Base-by-base conservation (phyloP, 345 rosid genomes). In the Cardiospermum halicacabum region DNA sequence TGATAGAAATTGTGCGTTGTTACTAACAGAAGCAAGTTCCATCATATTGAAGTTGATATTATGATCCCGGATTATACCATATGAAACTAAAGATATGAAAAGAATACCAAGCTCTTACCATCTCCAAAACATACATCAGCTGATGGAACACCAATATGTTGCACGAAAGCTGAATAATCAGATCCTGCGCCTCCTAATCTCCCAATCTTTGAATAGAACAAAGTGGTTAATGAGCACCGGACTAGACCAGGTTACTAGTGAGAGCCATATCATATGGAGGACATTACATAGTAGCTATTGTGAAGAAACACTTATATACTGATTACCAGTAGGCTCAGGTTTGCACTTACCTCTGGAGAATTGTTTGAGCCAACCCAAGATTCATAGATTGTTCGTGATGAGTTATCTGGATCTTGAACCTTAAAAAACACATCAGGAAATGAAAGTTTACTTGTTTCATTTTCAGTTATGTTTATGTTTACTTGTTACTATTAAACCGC, bases 401-500 rank as follows among this genome's bases (percentile, higher is more conserved):
- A 68, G 73, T 89, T 85, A 49, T 89, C 89, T 56, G 94, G 96
- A 75, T 91, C 92, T 72, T 37, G 74, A 70, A 91, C 89, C 96
- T 88, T 69, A 60, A 77, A 49, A 68, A 56, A 43, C 37, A 66
- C n/a, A n/a, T n/a, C n/a, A n/a, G n/a, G n/a, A n/a, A n/a, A n/a
- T n/a, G n/a, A n/a, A n/a, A n/a, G n/a, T n/a, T n/a, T n/a, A n/a
- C n/a, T n/a, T n/a, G n/a, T 27, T 37, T 32, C n/a, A 26, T 47
- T 39, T 30, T 1, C 37, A 16, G 8, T 64, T 22, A 39, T 47
- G 37, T 10, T 31, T 22, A 7, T 22, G 66, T n/a, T 28, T 48
- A 19, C 15, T 24, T 31, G 11, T 36, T 25, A 25, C 13, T 58
- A 11, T 30, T 40, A 8, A 45, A 16, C n/a, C n/a, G n/a, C 4